Evolutionary conservation across 495 filamentous ascomycete species (phyloP).

Genomic region (Lichenothelia convexa): DNA sequence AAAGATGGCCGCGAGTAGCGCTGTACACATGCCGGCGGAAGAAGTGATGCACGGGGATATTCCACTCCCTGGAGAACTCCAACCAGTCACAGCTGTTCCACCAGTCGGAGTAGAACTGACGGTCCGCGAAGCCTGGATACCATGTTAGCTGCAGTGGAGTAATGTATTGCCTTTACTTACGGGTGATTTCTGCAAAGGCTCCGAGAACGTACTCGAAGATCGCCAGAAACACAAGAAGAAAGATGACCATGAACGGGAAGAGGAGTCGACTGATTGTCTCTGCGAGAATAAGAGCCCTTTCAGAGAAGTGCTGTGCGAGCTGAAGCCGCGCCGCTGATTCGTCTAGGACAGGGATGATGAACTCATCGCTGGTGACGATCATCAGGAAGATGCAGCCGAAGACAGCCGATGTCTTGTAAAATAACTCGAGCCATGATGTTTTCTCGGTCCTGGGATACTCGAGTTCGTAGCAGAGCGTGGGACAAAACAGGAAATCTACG

Average conservation of each 20-base stretch:
- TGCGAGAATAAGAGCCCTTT: constrained; percentile 60
- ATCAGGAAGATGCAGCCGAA: constrained; percentile 95
- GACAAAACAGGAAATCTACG: constrained; percentile 74
- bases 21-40: constrained; percentile 87
- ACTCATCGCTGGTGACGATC: constrained; percentile 82
- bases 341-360: constrained; percentile 74
- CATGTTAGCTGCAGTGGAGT: constrained; percentile 2
- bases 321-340: constrained; percentile 57
- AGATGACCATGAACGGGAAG: constrained; percentile 82
- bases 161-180: constrained; percentile 16
- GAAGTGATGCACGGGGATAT: constrained; percentile 96
- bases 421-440: constrained; percentile 64
- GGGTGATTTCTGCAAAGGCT: constrained; percentile 85
- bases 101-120: constrained; percentile 95
- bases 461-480: constrained; percentile 92
- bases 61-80: constrained; percentile 96
- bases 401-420: constrained; percentile 70
- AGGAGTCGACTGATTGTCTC: constrained; percentile 89
- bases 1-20: constrained; percentile 54
- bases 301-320: constrained; percentile 33
- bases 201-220: constrained; percentile 73
- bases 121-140: constrained; percentile 50
- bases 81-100: constrained; percentile 84
- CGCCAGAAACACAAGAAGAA: constrained; percentile 25
- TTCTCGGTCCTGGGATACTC: constrained; percentile 72